These are phyloP conservation scores for Aechmea fasciata DNA, from an alignment of 176 grass and related monocot genomes.

Conservation along the genomic window DNA sequence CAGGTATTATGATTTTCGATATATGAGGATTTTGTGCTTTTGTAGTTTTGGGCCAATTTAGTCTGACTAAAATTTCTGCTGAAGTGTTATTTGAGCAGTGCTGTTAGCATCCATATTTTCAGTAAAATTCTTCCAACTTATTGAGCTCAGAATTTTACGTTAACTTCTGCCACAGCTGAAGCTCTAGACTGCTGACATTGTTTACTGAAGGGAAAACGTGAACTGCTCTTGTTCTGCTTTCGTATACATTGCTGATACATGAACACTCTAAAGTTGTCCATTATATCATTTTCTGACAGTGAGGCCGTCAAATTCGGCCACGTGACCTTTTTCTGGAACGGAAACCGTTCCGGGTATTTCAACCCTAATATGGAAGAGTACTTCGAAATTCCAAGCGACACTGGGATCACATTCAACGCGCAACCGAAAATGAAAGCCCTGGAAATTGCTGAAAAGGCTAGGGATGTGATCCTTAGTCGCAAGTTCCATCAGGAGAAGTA, in stretches of 20 bases:
- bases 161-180: too few species aligned
- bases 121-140: too few species aligned
- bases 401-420: conserved; percentile 93
- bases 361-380: conserved; percentile 81
- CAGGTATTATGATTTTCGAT: conserved; percentile 45
- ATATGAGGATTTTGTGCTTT: not conserved
- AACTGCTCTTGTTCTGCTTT: too few species aligned
- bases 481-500: conserved; percentile 85
- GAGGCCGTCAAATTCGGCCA: conserved; percentile 98
- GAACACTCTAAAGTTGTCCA: too few species aligned
- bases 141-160: too few species aligned
- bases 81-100: too few species aligned
- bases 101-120: too few species aligned
- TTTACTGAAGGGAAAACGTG: too few species aligned
- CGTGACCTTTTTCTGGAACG: conserved; percentile 99
- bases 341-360: conserved; percentile 93
- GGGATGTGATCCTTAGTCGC: conserved; percentile 75
- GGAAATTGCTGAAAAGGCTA: conserved; percentile 81
- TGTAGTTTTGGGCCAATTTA: not conserved
- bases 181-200: too few species aligned
- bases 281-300: conserved; percentile 33
- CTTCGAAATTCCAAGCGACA: conserved; percentile 81
- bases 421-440: conserved; percentile 92
- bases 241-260: too few species aligned
- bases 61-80: too few species aligned